Base-by-base conservation (phyloP, 1,284 basidiomycete species). In the Salmacisia buchloeana region DNA sequence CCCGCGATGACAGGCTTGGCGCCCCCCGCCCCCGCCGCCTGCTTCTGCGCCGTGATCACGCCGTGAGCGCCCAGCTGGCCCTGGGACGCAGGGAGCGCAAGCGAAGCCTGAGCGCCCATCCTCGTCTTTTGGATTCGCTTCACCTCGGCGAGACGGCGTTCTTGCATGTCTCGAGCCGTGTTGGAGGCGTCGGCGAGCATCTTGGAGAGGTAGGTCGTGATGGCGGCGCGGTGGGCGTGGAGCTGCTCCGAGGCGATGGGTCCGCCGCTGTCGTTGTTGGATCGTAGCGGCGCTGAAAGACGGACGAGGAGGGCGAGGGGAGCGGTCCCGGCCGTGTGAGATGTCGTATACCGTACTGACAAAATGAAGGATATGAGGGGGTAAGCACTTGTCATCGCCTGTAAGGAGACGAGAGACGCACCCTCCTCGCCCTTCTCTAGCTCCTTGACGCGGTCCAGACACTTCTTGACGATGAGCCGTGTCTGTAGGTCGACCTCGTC, bases 401-500 rank as follows among this genome's bases (percentile, higher is more conserved):
- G n/a, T n/a, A n/a, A n/a, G n/a, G n/a, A n/a, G n/a, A n/a, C n/a
- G n/a, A n/a, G 29, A n/a, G 2, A 81, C 87, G 75, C 80, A 93
- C 91, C 85, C 79, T 89, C 89, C 81, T 94, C 92, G 15, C 91
- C 82, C 25, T 83, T 83, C 76, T 94, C 92, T 83, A 94, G 87
- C 80, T 89, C 87, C 75, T 87, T 88, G 25, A 94, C 88, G 66
- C 89, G 84, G 67, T 92, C 88, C 18, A 91, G 86, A 79, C 90
- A 92, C 62, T 87, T 86, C 60, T 86, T 86, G 63, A 94, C 83
- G 59, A 92, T 88, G 64, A 91, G 84, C 66, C 89, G 87, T 31
- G 91, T 88, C 78, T 93, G 90, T 68, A 92, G 83, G 82, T 94
- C 92, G 65, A 94, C 89, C 80, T 93, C 89, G 81, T 94, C 91